These are phyloP conservation scores for Paraphoma chrysanthemicola DNA, from an alignment of 2,329 filamentous ascomycete species.

Conservation along the genomic window DNA sequence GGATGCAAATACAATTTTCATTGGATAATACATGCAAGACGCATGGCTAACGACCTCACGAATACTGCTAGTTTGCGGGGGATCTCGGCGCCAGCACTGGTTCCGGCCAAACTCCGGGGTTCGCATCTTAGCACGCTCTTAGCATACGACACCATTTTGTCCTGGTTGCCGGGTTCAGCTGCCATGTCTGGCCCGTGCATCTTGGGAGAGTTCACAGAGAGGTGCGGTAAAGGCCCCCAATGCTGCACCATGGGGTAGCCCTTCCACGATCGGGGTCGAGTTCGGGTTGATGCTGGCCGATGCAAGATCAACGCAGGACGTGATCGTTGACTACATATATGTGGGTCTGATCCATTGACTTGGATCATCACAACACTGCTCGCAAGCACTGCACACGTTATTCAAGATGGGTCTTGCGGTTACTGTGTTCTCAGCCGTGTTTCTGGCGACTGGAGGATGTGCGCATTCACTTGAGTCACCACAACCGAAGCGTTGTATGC, in stretches of 20 bases:
- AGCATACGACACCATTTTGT: not conserved
- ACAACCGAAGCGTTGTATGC: not conserved
- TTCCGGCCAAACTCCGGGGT: not conserved
- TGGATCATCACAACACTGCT: slow-evolving; percentile 1
- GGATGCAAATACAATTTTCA: too few relatives aligned
- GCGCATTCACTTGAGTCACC: not conserved
- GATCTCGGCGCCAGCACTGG: not conserved
- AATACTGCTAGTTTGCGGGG: not conserved
- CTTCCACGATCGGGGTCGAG: not conserved
- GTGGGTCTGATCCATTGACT: not conserved
- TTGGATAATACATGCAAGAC: too few relatives aligned
- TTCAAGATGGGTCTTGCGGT: slow-evolving; percentile 22
- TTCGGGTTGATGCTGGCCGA: slow-evolving; percentile 2
- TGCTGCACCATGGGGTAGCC: too few relatives aligned
- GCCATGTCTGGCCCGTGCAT: too few relatives aligned
- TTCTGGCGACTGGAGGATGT: slow-evolving; percentile 24
- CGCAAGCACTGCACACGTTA: too few relatives aligned
- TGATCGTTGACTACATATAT: not conserved
- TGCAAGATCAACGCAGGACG: too few relatives aligned
- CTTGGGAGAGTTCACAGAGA: too few relatives aligned
- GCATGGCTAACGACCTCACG: too few relatives aligned
- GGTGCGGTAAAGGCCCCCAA: too few relatives aligned
- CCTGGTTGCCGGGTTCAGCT: not conserved
- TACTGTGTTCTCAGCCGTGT: slow-evolving; percentile 24
- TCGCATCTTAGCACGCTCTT: not conserved